Evolutionary conservation across 73 alveolate genomes (phyloP).

Genomic region (Uronychia binucleata): DNA sequence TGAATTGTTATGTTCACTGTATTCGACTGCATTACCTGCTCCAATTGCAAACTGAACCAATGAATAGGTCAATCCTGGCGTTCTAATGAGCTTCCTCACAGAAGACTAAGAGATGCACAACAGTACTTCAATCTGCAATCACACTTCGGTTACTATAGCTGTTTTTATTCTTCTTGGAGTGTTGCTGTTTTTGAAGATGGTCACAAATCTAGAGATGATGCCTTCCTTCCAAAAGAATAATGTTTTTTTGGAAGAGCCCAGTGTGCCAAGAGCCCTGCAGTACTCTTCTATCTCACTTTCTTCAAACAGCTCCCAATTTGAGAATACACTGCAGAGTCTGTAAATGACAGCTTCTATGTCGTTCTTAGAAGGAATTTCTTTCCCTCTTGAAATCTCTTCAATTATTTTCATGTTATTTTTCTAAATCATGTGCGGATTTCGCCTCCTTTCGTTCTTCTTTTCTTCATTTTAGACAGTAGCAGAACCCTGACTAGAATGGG

Average conservation of each 20-base stretch:
- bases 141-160: not conserved
- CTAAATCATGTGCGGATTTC: not conserved
- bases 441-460: not conserved
- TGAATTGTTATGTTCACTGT: not conserved
- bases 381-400: not conserved
- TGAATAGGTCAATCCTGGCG: not conserved
- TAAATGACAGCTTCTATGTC: not conserved
- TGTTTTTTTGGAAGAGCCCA: not conserved
- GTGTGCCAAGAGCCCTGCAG: not conserved
- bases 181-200: not conserved
- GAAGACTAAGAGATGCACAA: not conserved
- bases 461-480: not conserved
- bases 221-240: not conserved
- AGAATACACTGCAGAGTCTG: not conserved
- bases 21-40: not conserved
- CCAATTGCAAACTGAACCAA: not conserved
- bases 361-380: not conserved
- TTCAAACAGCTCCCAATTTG: conserved; percentile 2
- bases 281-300: not conserved
- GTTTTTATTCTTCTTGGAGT: not conserved
- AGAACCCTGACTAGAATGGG: not conserved
- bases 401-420: not conserved
- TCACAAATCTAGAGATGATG: not conserved
- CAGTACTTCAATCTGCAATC: not conserved
- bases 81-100: not conserved